Evolutionary conservation across 2,329 filamentous ascomycete species (phyloP).

Genomic region (Orbilia brochopaga): DNA sequence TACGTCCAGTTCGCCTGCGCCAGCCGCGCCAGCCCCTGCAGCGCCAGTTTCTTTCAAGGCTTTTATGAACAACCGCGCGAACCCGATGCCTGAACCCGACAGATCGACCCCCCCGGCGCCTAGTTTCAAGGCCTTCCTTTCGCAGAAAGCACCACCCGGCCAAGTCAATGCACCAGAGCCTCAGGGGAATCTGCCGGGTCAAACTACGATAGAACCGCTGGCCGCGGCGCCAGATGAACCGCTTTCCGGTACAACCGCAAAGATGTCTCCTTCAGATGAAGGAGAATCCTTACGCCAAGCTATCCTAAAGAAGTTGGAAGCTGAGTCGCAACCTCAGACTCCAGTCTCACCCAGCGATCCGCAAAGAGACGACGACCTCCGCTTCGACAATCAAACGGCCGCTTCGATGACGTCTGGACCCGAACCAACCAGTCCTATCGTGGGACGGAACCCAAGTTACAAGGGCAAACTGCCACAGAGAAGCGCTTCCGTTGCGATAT

Average conservation of each 20-base stretch:
- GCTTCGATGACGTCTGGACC: slow-evolving; percentile 8
- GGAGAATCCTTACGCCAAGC: slow-evolving; percentile 38
- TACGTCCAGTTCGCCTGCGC: slow-evolving; percentile 15
- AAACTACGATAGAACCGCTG: slow-evolving; percentile 11
- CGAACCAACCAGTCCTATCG: slow-evolving; percentile 29
- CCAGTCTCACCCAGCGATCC: slow-evolving; percentile 37
- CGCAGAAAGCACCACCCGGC: slow-evolving; percentile 28
- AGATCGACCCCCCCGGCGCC: slow-evolving; percentile 28
- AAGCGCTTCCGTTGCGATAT: slow-evolving; percentile 33
- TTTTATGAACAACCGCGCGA: slow-evolving; percentile 36
- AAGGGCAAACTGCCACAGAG: slow-evolving; percentile 46
- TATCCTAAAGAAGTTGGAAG: slow-evolving; percentile 36
- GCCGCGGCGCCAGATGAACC: slow-evolving; percentile 5
- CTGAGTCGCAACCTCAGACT: slow-evolving; percentile 35
- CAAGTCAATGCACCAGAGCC: background rate
- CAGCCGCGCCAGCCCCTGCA: slow-evolving; percentile 2
- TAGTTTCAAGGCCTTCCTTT: slow-evolving; percentile 44
- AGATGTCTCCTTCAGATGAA: slow-evolving; percentile 16
- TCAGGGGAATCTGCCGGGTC: background rate
- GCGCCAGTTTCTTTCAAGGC: slow-evolving; percentile 38
- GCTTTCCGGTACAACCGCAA: slow-evolving; percentile 17
- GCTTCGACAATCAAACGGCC: slow-evolving; percentile 16
- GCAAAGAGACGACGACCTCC: slow-evolving; percentile 15
- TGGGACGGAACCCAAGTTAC: slow-evolving; percentile 31
- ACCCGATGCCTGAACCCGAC: slow-evolving; percentile 27